Conservation (phyloP, 148 eudicot genomes). For the Rhododendron griersonianum region DNA sequence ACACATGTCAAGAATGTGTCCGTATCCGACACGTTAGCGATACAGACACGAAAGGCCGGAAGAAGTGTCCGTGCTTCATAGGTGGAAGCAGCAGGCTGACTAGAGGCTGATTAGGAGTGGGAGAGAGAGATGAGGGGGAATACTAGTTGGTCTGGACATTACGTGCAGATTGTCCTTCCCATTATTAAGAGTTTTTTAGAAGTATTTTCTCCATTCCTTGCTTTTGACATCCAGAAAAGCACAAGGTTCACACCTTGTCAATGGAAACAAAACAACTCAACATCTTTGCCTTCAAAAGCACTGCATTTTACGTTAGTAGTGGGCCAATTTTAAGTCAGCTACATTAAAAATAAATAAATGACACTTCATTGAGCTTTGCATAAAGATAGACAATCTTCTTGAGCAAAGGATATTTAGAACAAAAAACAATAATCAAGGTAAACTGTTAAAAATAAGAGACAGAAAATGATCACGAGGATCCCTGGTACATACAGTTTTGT, state of each 20-base stretch:
- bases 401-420: background rate
- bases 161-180: background rate
- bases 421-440: background rate
- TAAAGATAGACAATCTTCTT: background rate
- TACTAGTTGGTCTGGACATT: background rate
- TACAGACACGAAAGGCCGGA: background rate
- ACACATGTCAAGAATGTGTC: background rate
- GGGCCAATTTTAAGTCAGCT: background rate
- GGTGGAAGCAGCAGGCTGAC: background rate
- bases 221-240: background rate
- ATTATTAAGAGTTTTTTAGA: background rate
- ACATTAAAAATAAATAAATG: background rate
- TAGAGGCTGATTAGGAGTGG: background rate
- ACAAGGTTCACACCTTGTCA: background rate
- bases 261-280: background rate
- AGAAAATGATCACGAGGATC: background rate
- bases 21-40: background rate
- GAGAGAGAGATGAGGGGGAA: background rate
- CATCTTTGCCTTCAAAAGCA: background rate
- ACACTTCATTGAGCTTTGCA: background rate
- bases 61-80: background rate
- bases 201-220: background rate
- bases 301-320: background rate
- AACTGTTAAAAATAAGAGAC: background rate
- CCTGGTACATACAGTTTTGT: constrained; percentile 60